phyloP scores from a whole-genome alignment of 495 filamentous ascomycete species.

The Talaromyces stipitatus region DNA sequence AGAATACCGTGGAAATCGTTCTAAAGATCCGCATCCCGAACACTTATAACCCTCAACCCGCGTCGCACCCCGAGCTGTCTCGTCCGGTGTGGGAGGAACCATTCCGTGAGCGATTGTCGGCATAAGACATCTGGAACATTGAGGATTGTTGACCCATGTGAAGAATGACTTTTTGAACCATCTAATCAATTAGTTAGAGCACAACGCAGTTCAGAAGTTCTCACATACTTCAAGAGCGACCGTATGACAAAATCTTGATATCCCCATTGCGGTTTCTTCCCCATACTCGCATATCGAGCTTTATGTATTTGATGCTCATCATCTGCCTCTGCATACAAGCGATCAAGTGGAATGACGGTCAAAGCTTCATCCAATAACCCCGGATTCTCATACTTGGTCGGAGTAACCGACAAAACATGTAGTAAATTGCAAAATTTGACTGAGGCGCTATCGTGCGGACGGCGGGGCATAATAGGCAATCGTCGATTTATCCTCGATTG shows the following conservation, averaged over 20 bases:
- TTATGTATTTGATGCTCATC: conserved; percentile 82
- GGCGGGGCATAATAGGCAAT: conserved; percentile 71
- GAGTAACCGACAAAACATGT: conserved; percentile 71
- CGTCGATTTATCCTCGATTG: conserved; percentile 58
- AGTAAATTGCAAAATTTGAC: conserved; percentile 81
- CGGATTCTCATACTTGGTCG: conserved; percentile 93
- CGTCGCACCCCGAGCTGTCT: conserved; percentile 76
- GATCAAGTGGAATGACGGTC: conserved; percentile 76
- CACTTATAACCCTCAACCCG: conserved; percentile 88
- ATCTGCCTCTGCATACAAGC: conserved; percentile 88
- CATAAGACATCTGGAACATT: conserved; percentile 68
- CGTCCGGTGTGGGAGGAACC: conserved; percentile 78
- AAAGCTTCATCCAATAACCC: conserved; percentile 92
- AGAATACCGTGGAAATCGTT: conserved; percentile 89
- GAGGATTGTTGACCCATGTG: conserved; percentile 91
- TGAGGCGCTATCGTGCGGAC: conserved; percentile 65
- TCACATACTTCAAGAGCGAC: conserved; percentile 67
- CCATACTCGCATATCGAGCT: conserved; percentile 79
- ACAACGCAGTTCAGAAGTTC: conserved; percentile 2
- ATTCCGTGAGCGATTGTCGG: conserved; percentile 78
- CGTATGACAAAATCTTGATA: conserved; percentile 97
- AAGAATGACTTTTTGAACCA: conserved; percentile 98
- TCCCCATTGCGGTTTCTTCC: conserved; percentile 84
- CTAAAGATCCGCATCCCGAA: conserved; percentile 60
- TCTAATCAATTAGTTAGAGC: conserved; percentile 35